These are phyloP conservation scores for Phragmites australis DNA, from an alignment of 176 grass and related monocot genomes.

Conservation along the genomic window DNA sequence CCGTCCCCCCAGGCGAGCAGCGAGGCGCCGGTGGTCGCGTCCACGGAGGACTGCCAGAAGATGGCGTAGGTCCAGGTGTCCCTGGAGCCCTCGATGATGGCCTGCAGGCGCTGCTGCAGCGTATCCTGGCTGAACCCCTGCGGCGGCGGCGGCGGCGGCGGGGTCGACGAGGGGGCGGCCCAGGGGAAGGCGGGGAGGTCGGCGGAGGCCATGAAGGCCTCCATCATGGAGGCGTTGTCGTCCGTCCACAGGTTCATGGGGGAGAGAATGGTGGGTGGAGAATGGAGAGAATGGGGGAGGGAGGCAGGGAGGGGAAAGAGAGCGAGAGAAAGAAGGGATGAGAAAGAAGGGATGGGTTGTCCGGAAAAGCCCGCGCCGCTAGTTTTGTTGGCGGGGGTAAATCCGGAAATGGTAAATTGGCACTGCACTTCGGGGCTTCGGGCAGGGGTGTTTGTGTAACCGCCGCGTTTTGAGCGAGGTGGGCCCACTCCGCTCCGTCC, in stretches of 20 bases:
- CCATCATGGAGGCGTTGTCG: slow-evolving; percentile 92
- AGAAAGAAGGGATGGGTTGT: no score
- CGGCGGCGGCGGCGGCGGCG: not conserved
- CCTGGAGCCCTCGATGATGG: slow-evolving; percentile 68
- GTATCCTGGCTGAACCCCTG: slow-evolving; percentile 68
- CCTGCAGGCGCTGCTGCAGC: slow-evolving; percentile 83
- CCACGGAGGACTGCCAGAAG: slow-evolving; percentile 81
- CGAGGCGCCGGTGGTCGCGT: slow-evolving; percentile 53
- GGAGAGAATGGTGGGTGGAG: not conserved
- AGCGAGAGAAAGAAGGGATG: no score
- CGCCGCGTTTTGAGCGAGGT: no score
- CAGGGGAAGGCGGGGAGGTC: slow-evolving; percentile 67
- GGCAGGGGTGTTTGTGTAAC: no score
- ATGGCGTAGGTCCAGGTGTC: slow-evolving; percentile 95
- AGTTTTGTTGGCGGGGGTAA: no score
- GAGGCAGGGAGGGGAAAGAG: no score
- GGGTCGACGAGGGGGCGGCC: not conserved
- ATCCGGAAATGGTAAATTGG: no score
- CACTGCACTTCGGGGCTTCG: no score
- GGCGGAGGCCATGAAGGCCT: slow-evolving; percentile 81
- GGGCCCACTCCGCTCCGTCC: no score
- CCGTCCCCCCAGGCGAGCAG: slow-evolving; percentile 88
- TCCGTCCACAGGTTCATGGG: slow-evolving; percentile 89
- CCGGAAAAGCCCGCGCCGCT: no score
- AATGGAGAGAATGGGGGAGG: not conserved